Base-by-base conservation (phyloP, 495 filamentous ascomycete genomes). In the Lasiosphaeria ovina region DNA sequence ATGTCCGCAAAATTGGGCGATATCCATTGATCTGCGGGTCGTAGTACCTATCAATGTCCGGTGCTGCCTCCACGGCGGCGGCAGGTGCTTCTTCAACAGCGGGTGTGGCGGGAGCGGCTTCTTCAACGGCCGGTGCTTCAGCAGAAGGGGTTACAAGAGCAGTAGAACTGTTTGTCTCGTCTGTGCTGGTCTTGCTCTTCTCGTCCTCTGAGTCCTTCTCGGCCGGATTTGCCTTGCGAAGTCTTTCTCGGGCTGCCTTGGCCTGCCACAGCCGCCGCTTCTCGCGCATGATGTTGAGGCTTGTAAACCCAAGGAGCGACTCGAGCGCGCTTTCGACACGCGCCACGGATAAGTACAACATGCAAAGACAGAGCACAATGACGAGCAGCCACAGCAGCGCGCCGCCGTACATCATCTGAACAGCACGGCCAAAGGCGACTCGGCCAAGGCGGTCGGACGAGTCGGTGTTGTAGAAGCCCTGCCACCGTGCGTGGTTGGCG, bases 391-490 rank as follows among this genome's bases (percentile, higher is more conserved):
- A 55, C 16, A 55, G 17, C 6, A 55, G 36, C 9, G 54, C 54
- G 11, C 54, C 54, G 16, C n/a, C 54, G 54, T 55, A 55, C 54
- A 55, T 55, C 9, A 17, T 17, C 44, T 47, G 44, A 17, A 45
- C n/a, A 1, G 54, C 54, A 16, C 16, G 10, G 14, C 17, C 36
- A 9, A 31, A 17, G 11, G 3, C 33, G 10, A 31, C 52, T 3
- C 36, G 17, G 16, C 14, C 38, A 6, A 33, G 4, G 9, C 34
- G 36, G 3, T 8, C 10, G 34, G 54, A 36, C n/a, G 36, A 7
- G 9, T 34, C 24, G 34, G 34, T 35, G 34, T 54, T 38, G 35
- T 55, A 55, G 17, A 55, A 55, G 3, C 17, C 17, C 33, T 55
- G 35, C 40, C 16, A 24, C 9, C 54, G 54, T 1, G 54, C 54